Percentiles rank a stretch among this genome's conserved stretches.
Conservation (phyloP, 139 green algal genomes). For the Zygnema circumcarinatum region DNA sequence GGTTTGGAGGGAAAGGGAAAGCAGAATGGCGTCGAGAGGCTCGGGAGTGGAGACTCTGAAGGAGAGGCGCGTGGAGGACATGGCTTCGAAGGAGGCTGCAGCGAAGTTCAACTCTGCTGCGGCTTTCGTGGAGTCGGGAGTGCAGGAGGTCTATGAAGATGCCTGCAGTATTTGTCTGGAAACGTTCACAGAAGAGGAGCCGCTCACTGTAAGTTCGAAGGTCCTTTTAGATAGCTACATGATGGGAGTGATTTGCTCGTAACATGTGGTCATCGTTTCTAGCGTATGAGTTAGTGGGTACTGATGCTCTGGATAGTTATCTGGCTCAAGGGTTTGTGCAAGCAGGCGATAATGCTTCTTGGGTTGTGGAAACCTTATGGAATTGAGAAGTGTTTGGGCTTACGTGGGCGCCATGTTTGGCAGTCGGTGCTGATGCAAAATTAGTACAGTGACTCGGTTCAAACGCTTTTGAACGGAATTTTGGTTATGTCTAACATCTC, state of each 20-base stretch:
- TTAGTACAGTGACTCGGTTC: too few relatives aligned
- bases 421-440: too few relatives aligned
- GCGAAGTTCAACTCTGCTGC: slow-evolving; percentile 49
- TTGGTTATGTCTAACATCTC: too few relatives aligned
- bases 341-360: not conserved
- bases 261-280: not conserved
- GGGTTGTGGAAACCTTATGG: not conserved
- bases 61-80: slow-evolving; percentile 12
- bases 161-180: slow-evolving; percentile 56
- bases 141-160: slow-evolving; percentile 56
- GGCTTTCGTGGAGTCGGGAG: slow-evolving; percentile 49
- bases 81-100: slow-evolving; percentile 5
- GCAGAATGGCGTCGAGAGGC: not conserved
- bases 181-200: slow-evolving; percentile 38
- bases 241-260: not conserved
- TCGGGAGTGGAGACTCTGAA: not conserved
- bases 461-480: too few relatives aligned
- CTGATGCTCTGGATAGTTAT: not conserved
- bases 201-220: slow-evolving; percentile 44
- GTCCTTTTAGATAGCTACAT: too few relatives aligned
- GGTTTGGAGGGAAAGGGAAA: too few relatives aligned
- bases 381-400: too few relatives aligned
- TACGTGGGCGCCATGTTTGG: too few relatives aligned
- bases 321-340: not conserved
- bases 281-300: not conserved